Base-by-base conservation (phyloP, 352 stramenopile species). In the Phytopythium chamaehyphon region DNA sequence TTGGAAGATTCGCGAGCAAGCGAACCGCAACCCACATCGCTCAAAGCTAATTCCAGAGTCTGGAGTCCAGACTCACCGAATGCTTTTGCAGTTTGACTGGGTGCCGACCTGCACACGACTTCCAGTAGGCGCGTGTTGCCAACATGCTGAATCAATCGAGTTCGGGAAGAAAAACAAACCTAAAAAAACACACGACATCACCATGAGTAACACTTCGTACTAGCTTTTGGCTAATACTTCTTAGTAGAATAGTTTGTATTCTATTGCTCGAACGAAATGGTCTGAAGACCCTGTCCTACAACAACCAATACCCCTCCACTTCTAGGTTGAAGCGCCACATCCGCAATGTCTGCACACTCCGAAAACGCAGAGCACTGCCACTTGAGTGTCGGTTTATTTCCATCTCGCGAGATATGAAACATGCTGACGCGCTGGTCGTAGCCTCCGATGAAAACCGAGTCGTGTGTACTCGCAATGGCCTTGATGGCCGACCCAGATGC, bases 341-440 rank as follows among this genome's bases (percentile, higher is more conserved):
- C 70, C 15, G 85, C 78, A 46, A 95, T 90, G 39, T 95, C 85
- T 16, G 85, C 85, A 28, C 78, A 91, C 44, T 95, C 85, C 0
- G 77, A 85, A 53, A 93, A 87, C 21, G 62, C 71, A 10, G 73
- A 74, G 50, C 66, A 62, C 58, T 72, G 67, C 76, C 81, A 90
- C 24, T 73, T 51, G 14, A 91, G 59, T 1, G 44, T 26, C 22
- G 36, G 55, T 28, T 44, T 26, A 4, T 23, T 39, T 18, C 24
- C 46, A 3, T 51, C 44, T 10, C 45, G 28, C 22, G 51, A 11
- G 40, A 83, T 66, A 14, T 26, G 38, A 78, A 81, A 95, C 45
- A 82, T 77, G 55, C 73, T 91, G 59, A 94, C 71, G 39, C 85
- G 79, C 58, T 95, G 85, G 55, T 95, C 85, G 50, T 95, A 95